Evolutionary conservation across 2,329 filamentous ascomycete genomes (phyloP).

Genomic region (Stachybotrys echinatus): DNA sequence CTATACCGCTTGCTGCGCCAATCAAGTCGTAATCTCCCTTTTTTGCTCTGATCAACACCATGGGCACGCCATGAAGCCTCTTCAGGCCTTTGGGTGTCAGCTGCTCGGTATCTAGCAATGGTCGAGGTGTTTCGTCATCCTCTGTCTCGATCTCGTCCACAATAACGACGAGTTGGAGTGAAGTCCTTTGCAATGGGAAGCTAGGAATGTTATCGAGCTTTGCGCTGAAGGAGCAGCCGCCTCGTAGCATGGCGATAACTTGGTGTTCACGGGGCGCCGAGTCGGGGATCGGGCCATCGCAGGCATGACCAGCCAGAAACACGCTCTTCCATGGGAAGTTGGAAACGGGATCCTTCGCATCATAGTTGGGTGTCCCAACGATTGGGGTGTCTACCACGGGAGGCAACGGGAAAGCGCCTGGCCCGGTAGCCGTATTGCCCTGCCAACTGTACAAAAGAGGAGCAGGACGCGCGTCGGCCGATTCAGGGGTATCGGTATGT

Average conservation of each 20-base stretch:
- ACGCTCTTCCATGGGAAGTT: slow-evolving; percentile 64
- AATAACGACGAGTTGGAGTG: slow-evolving; percentile 77
- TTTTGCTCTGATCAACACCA: slow-evolving; percentile 78
- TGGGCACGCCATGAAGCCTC: slow-evolving; percentile 67
- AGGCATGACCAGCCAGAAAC: slow-evolving; percentile 67
- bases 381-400: slow-evolving; percentile 53
- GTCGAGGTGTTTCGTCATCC: slow-evolving; percentile 39
- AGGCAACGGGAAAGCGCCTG: slow-evolving; percentile 65
- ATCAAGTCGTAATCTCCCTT: slow-evolving; percentile 57
- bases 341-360: slow-evolving; percentile 25
- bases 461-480: slow-evolving; percentile 20
- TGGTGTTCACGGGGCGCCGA: slow-evolving; percentile 55
- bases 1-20: slow-evolving; percentile 58
- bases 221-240: slow-evolving; percentile 75
- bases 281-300: slow-evolving; percentile 52
- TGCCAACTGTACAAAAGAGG: slow-evolving; percentile 43
- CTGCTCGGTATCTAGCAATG: slow-evolving; percentile 72
- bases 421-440: slow-evolving; percentile 47
- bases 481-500: slow-evolving; percentile 20
- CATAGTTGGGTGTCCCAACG: slow-evolving; percentile 35
- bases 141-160: slow-evolving; percentile 53
- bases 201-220: slow-evolving; percentile 84
- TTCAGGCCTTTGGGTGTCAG: slow-evolving; percentile 63
- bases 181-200: slow-evolving; percentile 54
- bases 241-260: slow-evolving; percentile 75